Evolutionary conservation across 2,329 filamentous ascomycete genomes (phyloP), one percentile per base, ranked within the genome.

Genomic region (Cladosporium phlei): DNA sequence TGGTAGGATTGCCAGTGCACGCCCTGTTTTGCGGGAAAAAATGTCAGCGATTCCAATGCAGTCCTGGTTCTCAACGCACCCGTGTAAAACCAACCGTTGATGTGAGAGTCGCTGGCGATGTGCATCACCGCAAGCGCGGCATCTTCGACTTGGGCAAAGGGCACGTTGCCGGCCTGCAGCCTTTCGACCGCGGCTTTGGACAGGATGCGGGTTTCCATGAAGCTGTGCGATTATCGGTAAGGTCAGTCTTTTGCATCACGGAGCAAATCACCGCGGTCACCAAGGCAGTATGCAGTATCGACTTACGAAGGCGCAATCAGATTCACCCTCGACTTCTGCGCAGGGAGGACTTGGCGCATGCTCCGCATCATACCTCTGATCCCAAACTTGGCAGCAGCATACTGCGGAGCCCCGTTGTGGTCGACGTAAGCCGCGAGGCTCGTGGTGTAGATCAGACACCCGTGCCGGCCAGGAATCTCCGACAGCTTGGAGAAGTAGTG

Each of bases 371-470:
- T 62, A 0, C 70, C 72, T 5, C 70, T 58, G 1, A 69, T 60
- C 3, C 64, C 72, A 46, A 68, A 72, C 52, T 73, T 73, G 55
- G 60, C 37, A 56, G 56, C 21, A 68, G 73, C 48, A 72, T 60
- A 46, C 58, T 68, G 66, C 7, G 68, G 68, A 11, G 42, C 42
- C n/a, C 42, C 42, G 11, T 45, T 45, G 6, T 66, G 67, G 49
- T 76, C 74, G 37, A 74, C 67, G 55, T 67, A 77, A 0, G 66
- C 69, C 0, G 71, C 71, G 56, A 77, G 66, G 46, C 69, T 73
- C 3, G 69, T 70, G 0, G 69, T 74, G 17, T 77, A 69, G 38
- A 77, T 71, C 28, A 77, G 68, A 47, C 72, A 73, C 1, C 73
- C 65, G 47, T 76, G 72, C 5, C 66, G 58, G 12, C 67, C 64